phyloP scores from a whole-genome alignment of 345 rosid species.

The Dipteronia sinensis region DNA sequence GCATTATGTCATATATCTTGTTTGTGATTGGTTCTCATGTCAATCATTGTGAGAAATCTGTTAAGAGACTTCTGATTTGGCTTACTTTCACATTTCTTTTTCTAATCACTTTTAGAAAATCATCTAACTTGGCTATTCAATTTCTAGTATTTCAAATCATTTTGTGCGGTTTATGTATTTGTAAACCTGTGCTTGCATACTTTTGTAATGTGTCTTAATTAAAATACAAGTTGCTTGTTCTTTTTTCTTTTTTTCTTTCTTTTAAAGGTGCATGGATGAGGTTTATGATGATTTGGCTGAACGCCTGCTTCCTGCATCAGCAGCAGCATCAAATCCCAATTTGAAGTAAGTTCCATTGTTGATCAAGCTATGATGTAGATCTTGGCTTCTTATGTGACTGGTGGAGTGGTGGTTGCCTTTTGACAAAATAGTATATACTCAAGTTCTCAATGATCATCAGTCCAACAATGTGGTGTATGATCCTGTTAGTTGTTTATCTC shows the following conservation, averaged over 20 bases:
- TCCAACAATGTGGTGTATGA: background rate
- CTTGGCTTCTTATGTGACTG: background rate
- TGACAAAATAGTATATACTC: background rate
- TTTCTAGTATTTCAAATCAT: background rate
- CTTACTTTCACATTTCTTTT: conserved; percentile 2
- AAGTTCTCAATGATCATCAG: conserved; percentile 2
- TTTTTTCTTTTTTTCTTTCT: background rate
- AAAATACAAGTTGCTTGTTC: background rate
- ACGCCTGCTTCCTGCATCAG: conserved; percentile 63
- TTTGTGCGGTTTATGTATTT: background rate
- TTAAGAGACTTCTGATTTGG: background rate
- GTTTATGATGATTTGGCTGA: conserved; percentile 73
- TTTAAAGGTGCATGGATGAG: conserved; percentile 74
- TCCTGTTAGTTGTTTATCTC: background rate
- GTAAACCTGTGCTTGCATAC: background rate
- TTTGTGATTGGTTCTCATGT: background rate
- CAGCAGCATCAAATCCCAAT: conserved; percentile 52
- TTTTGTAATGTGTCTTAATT: background rate
- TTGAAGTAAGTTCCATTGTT: conserved; percentile 50
- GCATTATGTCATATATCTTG: background rate
- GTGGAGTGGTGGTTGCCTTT: background rate
- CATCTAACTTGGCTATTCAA: background rate
- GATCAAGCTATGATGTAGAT: conserved; percentile 12
- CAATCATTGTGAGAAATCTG: background rate
- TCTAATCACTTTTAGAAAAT: conserved; percentile 5